Evolutionary conservation across 192 early-diverging fungal genomes (phyloP).

Genomic region (Entrophospora sp.): DNA sequence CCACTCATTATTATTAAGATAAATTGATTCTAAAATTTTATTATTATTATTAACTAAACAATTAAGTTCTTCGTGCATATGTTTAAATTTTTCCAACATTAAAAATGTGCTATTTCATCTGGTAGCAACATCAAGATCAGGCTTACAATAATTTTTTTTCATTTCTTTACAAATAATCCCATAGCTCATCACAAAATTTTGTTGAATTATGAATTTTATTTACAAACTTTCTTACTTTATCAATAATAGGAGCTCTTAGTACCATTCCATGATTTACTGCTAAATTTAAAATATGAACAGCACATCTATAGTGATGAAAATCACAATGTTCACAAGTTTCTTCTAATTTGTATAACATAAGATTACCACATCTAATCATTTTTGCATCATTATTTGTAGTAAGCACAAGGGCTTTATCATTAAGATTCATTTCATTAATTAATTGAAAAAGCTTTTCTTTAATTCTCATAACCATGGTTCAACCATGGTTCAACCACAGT

Average conservation of each 20-base stretch:
- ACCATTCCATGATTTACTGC: conserved; percentile 3
- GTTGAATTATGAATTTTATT: not conserved
- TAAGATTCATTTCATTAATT: not conserved
- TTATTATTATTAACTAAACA: not conserved
- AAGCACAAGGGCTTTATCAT: not conserved
- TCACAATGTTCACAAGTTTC: not conserved
- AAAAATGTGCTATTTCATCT: not conserved
- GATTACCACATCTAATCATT: not conserved
- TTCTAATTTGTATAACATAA: not conserved
- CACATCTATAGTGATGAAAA: conserved; percentile 1
- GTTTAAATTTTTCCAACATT: not conserved
- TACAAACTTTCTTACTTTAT: not conserved
- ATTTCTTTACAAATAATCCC: not conserved
- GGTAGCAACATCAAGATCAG: not conserved
- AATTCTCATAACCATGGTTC: too few relatives aligned
- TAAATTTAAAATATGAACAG: conserved; percentile 6
- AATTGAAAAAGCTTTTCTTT: not conserved
- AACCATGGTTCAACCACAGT: too few relatives aligned
- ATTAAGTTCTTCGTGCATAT: not conserved
- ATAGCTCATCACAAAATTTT: not conserved
- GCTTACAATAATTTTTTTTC: not conserved
- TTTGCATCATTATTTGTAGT: conserved; percentile 7
- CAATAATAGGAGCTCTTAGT: not conserved
- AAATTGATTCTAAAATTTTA: not conserved
- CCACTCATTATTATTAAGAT: not conserved